A percentile compares a stretch with the other conserved stretches of the same genome.
phyloP scores from a whole-genome alignment of 768 basidiomycete genomes.

The Podaxis rugospora region DNA sequence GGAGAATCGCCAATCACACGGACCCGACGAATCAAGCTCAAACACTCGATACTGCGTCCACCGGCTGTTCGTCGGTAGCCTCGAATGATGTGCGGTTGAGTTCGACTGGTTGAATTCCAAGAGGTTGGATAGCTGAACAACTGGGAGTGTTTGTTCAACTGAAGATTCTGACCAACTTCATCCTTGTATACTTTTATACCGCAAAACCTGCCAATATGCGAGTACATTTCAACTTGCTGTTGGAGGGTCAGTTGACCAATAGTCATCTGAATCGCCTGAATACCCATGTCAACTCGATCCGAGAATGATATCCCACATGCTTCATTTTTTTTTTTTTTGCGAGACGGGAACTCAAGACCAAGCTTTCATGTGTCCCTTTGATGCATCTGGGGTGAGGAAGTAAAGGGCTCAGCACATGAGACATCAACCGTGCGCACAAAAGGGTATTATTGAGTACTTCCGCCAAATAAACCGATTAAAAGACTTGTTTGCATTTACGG shows the following conservation, averaged over 20 bases:
- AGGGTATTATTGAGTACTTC: constrained; percentile 9
- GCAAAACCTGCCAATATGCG: background rate
- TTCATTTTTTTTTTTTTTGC: background rate
- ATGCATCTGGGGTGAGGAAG: background rate
- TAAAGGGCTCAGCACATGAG: background rate
- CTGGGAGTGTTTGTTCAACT: constrained; percentile 19
- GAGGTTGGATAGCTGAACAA: constrained; percentile 9
- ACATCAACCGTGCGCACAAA: background rate
- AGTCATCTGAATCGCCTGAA: background rate
- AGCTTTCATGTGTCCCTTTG: too few species aligned
- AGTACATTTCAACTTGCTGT: background rate
- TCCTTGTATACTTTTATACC: constrained; percentile 15
- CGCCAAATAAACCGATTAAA: constrained; percentile 14
- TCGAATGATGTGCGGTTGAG: background rate
- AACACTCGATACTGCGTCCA: background rate
- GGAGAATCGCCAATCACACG: background rate
- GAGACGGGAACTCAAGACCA: too few species aligned
- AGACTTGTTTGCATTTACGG: constrained; percentile 23
- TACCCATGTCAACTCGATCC: background rate
- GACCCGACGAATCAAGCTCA: background rate
- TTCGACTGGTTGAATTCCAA: background rate
- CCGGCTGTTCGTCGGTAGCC: background rate
- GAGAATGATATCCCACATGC: constrained; percentile 4
- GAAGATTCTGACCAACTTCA: background rate
- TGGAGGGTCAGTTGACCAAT: constrained; percentile 1